Evolutionary conservation across 1,284 basidiomycete species (phyloP), one percentile per base, ranked within the genome.

Genomic region (Gomphus sp.): DNA sequence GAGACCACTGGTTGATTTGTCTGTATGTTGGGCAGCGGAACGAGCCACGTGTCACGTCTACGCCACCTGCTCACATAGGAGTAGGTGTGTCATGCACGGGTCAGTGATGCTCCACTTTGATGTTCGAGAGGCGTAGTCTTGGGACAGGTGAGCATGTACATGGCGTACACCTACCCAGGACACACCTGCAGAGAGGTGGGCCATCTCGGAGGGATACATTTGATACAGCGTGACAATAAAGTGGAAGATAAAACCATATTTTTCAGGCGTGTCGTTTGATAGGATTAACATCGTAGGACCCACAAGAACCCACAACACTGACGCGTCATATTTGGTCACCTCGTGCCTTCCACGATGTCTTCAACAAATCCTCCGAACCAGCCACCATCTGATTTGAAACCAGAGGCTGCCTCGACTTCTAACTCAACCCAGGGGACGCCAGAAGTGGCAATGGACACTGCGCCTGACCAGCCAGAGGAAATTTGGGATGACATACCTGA

Each of bases 401-500:
- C 62, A 18, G 55, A 62, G 16, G 65, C 66, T 1, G 62, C 73
- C 1, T 66, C 76, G 1, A 66, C 75, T 3, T 68, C 75, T 4
- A 59, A 74, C 0, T 61, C 75, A 0, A 61, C 69, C 4, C 61
- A 74, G 1, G 61, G 72, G 52, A 72, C 78, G 60, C 76, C 73
- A 62, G 74, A 72, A 16, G 73, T 74, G 28, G 55, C 64, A 9
- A 90, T 90, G 88, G 89, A 91, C 69, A 84, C 80, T 3, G 79
- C 82, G 28, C 80, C 86, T 58, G 87, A 89, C 67, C 75, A 75
- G 45, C 83, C 82, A 1, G 72, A 87, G 68, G 89, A 91, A 70
- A 86, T 82, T 56, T 92, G 86, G 84, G 83, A 81, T 28, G 90
- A 92, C 68, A 87, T 93, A 61, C 89, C 91, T 1, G 84, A 85